Percentiles rank a stretch among this genome's conserved stretches.
Conservation (phyloP, 805 yeast species). For the Candida wancherniae region DNA sequence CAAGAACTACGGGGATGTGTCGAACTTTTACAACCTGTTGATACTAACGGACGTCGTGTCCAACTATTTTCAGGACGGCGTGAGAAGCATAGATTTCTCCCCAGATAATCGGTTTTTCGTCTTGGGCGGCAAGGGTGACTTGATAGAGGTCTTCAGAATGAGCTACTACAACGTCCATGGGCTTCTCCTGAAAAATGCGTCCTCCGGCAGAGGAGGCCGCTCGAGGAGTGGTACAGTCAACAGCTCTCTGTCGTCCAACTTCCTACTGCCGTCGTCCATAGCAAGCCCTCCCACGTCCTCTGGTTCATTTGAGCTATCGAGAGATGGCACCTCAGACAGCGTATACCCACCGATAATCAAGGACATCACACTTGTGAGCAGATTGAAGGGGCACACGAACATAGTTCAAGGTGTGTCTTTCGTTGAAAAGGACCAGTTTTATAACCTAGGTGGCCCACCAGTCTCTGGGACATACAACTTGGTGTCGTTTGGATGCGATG, state of each 20-base stretch:
- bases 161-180: constrained; percentile 39
- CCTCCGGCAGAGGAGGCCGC: constrained; percentile 15
- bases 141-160: constrained; percentile 37
- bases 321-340: constrained; percentile 11
- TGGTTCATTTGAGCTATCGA: constrained; percentile 19
- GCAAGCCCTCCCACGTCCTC: constrained; percentile 21
- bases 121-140: constrained; percentile 53
- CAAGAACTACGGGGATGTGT: constrained; percentile 23
- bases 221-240: constrained; percentile 39
- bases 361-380: constrained; percentile 31
- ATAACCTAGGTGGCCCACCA: constrained; percentile 1
- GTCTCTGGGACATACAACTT: constrained; percentile 23
- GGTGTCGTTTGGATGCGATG: constrained; percentile 37
- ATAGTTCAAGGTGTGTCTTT: constrained; percentile 29
- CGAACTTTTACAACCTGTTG: constrained; percentile 17
- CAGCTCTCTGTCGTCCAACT: constrained; percentile 20
- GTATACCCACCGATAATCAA: constrained; percentile 33
- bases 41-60: constrained; percentile 50
- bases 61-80: constrained; percentile 61
- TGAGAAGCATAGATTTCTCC: constrained; percentile 45
- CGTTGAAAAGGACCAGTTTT: constrained; percentile 17
- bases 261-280: constrained; percentile 15
- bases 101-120: constrained; percentile 44
- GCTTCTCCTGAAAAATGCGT: constrained; percentile 16
- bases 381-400: constrained; percentile 39